phyloP scores from a whole-genome alignment of 805 yeast genomes.

The Metschnikowia bowlesiae region DNA sequence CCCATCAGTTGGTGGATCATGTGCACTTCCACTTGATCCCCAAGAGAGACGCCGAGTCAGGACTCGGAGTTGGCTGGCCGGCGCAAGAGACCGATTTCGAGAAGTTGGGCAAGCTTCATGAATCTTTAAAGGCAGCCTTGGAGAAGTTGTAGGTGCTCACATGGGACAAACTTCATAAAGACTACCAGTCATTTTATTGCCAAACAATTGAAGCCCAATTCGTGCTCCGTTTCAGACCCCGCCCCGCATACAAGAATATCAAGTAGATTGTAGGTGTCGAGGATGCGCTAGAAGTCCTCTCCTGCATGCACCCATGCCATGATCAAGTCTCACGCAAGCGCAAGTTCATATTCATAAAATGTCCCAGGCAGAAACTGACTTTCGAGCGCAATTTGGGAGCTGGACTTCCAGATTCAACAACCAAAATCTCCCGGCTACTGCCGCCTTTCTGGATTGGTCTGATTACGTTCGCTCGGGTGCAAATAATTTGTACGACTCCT shows the following conservation, averaged over 20 bases:
- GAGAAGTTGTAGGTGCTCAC: slow-evolving; percentile 14
- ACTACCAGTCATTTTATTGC: neutral
- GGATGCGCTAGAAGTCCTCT: neutral
- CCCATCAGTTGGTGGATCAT: slow-evolving; percentile 94
- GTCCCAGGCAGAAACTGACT: slow-evolving; percentile 20
- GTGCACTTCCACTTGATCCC: slow-evolving; percentile 98
- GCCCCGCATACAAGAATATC: neutral
- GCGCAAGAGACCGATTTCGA: slow-evolving; percentile 72
- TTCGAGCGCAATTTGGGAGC: slow-evolving; percentile 18
- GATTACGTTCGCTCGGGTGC: slow-evolving; percentile 41
- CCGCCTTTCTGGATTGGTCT: slow-evolving; percentile 39
- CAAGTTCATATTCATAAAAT: neutral
- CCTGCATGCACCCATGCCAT: neutral
- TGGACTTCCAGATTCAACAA: slow-evolving; percentile 15
- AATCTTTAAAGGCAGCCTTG: slow-evolving; percentile 40
- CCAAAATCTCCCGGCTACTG: slow-evolving; percentile 10
- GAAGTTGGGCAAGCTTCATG: slow-evolving; percentile 63
- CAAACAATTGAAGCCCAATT: neutral
- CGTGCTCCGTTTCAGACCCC: neutral
- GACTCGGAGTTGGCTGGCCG: slow-evolving; percentile 95
- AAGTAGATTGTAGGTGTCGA: neutral
- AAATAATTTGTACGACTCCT: slow-evolving; percentile 56
- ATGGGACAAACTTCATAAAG: neutral
- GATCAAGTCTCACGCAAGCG: neutral
- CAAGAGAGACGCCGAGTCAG: slow-evolving; percentile 66